Evolutionary conservation across 2,329 filamentous ascomycete genomes (phyloP), one percentile per base, ranked within the genome.

Genomic region (Pestalotiopsis sp.): DNA sequence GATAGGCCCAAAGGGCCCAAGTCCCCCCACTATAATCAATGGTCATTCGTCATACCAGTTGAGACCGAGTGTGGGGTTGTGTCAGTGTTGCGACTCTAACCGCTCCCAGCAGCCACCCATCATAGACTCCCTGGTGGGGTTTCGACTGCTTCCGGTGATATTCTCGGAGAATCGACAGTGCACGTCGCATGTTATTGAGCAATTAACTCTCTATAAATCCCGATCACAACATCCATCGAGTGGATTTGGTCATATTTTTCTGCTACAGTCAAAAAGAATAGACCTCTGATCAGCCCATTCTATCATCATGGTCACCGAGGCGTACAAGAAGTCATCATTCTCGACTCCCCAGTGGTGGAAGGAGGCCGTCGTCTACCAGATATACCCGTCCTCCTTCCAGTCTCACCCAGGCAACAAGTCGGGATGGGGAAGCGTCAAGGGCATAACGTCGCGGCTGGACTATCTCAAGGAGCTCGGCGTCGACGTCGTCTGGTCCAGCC

Each of bases 401-500:
- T 86, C 88, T 75, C 84, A 83, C 70, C 88, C 89, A 68, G 84
- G 83, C 49, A 86, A 89, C 73, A 74, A 68, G 11, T 72, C 75
- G 70, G 88, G 90, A 65, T 82, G 88, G 72, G 89, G 90, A 12
- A 87, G 91, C 71, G 79, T 93, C 20, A 84, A 83, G 6, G 90
- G 90, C n/a, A 88, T 92, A 68, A 86, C 87, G 12, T 85, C 85
- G 57, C 88, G 89, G 70, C 81, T 92, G 1, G 83, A 89, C 73
- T 91, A 92, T 75, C 82, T 92, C 52, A 82, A 88, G 74, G 79
- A 81, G 2, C 79, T 93, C 0, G 90, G 90, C 0, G 81, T 91
- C 11, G 86, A 92, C 73, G 84, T 89, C 6, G 82, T 93, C 63
- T 93, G 91, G 91, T 78, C 90, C 0, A 91, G 86, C 59, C 91